A percentile compares a stretch with the other conserved stretches of the same genome.
Evolutionary conservation across 306 rosid genomes (phyloP).

Genomic region (Dicorynia guianensis): DNA sequence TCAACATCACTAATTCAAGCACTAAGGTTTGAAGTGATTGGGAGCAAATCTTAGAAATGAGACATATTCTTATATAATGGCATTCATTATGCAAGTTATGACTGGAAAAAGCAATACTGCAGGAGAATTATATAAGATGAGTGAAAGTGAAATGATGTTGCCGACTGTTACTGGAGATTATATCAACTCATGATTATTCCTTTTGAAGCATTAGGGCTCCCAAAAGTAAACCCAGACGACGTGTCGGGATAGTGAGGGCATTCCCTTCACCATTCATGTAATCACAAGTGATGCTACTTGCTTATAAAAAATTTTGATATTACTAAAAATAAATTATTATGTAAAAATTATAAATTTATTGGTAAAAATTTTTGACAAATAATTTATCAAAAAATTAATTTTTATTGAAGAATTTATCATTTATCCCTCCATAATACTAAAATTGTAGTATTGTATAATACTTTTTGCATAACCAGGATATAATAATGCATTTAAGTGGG

Average conservation of each 20-base stretch:
- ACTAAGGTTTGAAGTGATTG: slow-evolving; percentile 39
- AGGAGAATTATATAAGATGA: background rate
- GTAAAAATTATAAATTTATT: no score
- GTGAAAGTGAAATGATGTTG: slow-evolving; percentile 33
- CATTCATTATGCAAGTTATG: slow-evolving; percentile 39
- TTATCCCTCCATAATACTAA: no score
- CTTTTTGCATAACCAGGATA: no score
- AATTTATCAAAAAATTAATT: no score
- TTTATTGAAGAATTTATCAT: no score
- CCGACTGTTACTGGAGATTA: slow-evolving; percentile 37
- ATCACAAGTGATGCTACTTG: slow-evolving; percentile 34
- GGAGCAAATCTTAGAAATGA: slow-evolving; percentile 23
- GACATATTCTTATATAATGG: background rate
- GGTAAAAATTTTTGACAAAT: no score
- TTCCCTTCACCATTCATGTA: slow-evolving; percentile 39
- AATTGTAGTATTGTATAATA: no score
- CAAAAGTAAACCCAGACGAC: slow-evolving; percentile 40
- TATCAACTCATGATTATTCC: slow-evolving; percentile 49
- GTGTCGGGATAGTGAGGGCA: slow-evolving; percentile 46
- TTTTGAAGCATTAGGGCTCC: slow-evolving; percentile 35
- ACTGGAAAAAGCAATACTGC: background rate
- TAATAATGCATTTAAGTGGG: no score
- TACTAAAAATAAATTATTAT: no score
- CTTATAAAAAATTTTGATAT: no score
- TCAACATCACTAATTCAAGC: slow-evolving; percentile 3